Base-by-base conservation (phyloP, 768 basidiomycete species). In the Hygrocybe coccinea region DNA sequence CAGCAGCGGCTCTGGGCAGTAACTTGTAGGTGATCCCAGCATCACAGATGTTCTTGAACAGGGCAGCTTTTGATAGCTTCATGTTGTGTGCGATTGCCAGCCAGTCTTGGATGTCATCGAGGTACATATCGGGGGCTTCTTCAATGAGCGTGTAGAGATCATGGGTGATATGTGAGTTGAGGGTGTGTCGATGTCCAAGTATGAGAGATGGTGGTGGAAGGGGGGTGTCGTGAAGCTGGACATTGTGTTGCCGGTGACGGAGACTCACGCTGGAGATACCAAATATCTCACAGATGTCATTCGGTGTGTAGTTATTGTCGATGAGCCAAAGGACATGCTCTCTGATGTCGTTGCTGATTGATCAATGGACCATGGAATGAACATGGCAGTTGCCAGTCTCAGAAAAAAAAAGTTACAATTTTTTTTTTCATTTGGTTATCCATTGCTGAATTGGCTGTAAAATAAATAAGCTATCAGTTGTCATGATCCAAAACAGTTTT, bases 131-230 rank as follows among this genome's bases (percentile, higher is more conserved):
- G 34, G 43, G 43, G 21, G 43, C 43, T 19, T 44, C 43, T 19
- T 44, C 9, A 17, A 44, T 11, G 9, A 44, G 43, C 7, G 43
- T 44, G 43, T 44, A 44, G 8, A 44, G 43, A 19, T 44, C 43
- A 17, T 44, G 43, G 10, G 43, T 44, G 14, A 44, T 44, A 19
- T 44, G 14, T 9, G 8, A 8, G 17, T 44, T 44, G 43, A 62
- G 55, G 15, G 54, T 55, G 15, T 43, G 59, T 1, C 59, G 59
- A 14, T 58, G 55, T 4, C 62, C 58, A n/a, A 47, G 57, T 2
- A 57, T 19, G 15, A 50, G 59, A 39, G 43, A 52, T 6, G 5
- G n/a, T 1, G 60, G 56, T 22, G 58, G 49, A 6, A 53, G 44
- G n/a, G 55, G 56, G 45, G 19, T 39, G 29, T 50, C 60, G 52